Base-by-base conservation (phyloP, 495 filamentous ascomycete genomes). In the Tuber aestivum region DNA sequence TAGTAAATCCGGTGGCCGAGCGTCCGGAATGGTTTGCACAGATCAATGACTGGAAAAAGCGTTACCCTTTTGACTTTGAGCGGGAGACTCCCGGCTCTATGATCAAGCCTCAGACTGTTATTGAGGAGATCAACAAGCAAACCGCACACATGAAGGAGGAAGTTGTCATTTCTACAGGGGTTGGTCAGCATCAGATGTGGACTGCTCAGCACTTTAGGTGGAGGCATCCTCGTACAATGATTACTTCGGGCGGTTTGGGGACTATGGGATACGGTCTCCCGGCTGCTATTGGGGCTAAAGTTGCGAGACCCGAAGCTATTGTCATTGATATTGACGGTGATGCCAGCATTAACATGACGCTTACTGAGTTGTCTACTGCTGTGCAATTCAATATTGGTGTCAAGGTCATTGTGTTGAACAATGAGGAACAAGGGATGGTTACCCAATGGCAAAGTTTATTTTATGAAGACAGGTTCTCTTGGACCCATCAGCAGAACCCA, bases 181-280 rank as follows among this genome's bases (percentile, higher is more conserved):
- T 97, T 44, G 94, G 95, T 45, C 94, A 97, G 83, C 94, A 97
- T 83, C 95, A 97, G 85, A 97, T 98, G 95, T 97, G 95, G 95
- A 86, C 92, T 12, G 94, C 94, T 14, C 94, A 98, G 85, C 93
- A 97, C 84, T 98, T 92, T 87, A 90, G 93, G 73, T 98, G 94
- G 94, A 87, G 92, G 50, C 84, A 93, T 78, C 93, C 94, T 37
- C 89, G 94, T 56, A 92, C 92, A 72, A 92, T 97, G 90, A 90
- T 97, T 84, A 95, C 94, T 21, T 97, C 93, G 18, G 94, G 94
- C 81, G 93, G 94, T 77, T 88, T 97, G 20, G 95, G 95, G 70
- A 98, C 95, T 18, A 97, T 98, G 95, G 95, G 95, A 70, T 98
- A 87, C 85, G 95, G 95, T 74, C 90, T 97, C 45, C 95, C 95